Percentiles rank a stretch among this genome's conserved stretches.
Evolutionary conservation across 192 early-diverging fungal species (phyloP).

Genomic region (Helicostylum pulchrum): DNA sequence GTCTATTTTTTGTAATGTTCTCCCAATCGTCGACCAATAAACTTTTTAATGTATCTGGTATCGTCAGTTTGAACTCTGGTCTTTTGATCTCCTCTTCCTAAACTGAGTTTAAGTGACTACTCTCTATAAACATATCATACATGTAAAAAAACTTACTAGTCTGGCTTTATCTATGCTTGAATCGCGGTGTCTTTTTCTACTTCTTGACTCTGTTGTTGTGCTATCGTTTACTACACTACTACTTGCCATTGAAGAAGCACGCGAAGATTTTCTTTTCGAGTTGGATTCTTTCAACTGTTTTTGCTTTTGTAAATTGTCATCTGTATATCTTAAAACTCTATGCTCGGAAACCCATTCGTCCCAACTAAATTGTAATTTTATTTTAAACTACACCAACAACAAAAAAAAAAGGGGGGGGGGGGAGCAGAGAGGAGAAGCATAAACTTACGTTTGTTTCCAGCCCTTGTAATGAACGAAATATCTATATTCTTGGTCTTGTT

Average conservation of each 20-base stretch:
- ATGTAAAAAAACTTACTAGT: constrained; percentile 3
- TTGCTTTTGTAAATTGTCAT: constrained; percentile 83
- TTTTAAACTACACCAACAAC: background rate
- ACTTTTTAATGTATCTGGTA: constrained; percentile 81
- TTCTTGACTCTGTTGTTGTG: constrained; percentile 18
- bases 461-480: constrained; percentile 98
- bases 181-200: constrained; percentile 31
- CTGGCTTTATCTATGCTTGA: constrained; percentile 24
- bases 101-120: no score
- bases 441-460: constrained; percentile 90
- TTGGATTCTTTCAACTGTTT: constrained; percentile 67
- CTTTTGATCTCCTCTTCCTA: constrained; percentile 69
- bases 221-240: background rate
- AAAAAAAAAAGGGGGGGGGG: background rate
- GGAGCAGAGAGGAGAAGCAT: background rate
- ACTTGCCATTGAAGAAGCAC: background rate
- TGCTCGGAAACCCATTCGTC: constrained; percentile 98
- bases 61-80: constrained; percentile 86
- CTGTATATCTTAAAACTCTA: constrained; percentile 79
- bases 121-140: no score
- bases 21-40: constrained; percentile 97
- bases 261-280: constrained; percentile 30
- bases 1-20: constrained; percentile 86
- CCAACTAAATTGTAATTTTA: constrained; percentile 61
- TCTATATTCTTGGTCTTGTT: constrained; percentile 64